Conservation (phyloP, 1,284 basidiomycete species). For the Stygiomarasmius scandens region DNA sequence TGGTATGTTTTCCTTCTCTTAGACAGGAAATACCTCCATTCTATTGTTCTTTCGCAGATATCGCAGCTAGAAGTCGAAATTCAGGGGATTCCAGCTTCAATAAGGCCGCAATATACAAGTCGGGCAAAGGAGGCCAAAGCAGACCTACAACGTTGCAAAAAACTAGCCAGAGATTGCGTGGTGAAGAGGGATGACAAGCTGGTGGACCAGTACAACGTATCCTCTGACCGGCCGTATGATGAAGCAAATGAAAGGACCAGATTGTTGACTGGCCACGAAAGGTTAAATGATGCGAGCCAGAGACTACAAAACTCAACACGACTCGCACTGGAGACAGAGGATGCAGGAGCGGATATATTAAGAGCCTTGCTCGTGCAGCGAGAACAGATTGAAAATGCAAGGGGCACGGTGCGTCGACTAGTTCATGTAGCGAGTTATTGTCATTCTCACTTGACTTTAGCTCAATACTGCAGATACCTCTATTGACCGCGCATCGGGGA, state of each 20-base stretch:
- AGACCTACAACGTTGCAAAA: conserved; percentile 75
- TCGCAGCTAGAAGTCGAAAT: conserved; percentile 97
- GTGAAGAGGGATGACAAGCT: conserved; percentile 60
- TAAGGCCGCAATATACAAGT: conserved; percentile 68
- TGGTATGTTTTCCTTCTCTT: conserved; percentile 52
- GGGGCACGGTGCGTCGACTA: conserved; percentile 72
- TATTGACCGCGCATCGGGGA: conserved; percentile 45
- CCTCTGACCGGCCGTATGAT: conserved; percentile 78
- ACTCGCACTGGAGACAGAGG: conserved; percentile 91
- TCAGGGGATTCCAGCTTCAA: conserved; percentile 86
- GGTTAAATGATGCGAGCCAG: conserved; percentile 70
- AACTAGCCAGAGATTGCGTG: conserved; percentile 68
- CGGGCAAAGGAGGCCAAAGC: conserved; percentile 71
- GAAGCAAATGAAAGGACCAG: conserved; percentile 64
- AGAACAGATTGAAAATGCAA: conserved; percentile 91
- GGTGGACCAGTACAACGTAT: conserved; percentile 29
- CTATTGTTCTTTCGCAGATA: conserved; percentile 49
- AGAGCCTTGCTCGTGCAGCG: conserved; percentile 81
- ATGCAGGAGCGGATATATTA: conserved; percentile 89
- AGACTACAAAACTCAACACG: conserved; percentile 84
- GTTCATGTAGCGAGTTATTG: no score
- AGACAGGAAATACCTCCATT: neutral
- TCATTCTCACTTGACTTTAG: no score
- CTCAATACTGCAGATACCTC: conserved; percentile 42
- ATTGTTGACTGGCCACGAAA: conserved; percentile 69